Percentiles rank a stretch among this genome's conserved stretches.
Evolutionary conservation across 495 filamentous ascomycete species (phyloP).

Genomic region (Aspergillus bridgeri): DNA sequence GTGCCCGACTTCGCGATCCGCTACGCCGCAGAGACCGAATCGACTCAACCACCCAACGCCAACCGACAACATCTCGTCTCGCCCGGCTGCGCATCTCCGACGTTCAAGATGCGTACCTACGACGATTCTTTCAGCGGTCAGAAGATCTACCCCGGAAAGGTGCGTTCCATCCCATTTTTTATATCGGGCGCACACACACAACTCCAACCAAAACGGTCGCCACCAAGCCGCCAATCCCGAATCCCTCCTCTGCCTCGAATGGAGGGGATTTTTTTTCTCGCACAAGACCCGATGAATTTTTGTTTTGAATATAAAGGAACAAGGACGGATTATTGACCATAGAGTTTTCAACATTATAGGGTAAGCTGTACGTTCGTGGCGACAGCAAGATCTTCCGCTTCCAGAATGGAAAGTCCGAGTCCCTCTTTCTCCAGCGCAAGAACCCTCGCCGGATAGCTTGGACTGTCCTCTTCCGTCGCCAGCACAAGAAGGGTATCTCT

Average conservation of each 20-base stretch:
- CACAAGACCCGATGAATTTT: neutral
- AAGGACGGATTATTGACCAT: slow-evolving; percentile 11
- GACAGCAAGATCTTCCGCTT: slow-evolving; percentile 99
- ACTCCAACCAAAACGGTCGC: slow-evolving; percentile 1
- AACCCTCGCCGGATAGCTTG: slow-evolving; percentile 98
- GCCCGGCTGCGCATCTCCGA: slow-evolving; percentile 47
- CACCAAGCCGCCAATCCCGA: slow-evolving; percentile 1
- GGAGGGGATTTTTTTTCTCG: neutral
- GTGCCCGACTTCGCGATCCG: slow-evolving; percentile 32
- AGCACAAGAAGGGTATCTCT: slow-evolving; percentile 99
- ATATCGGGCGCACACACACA: neutral
- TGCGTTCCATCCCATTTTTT: slow-evolving; percentile 49
- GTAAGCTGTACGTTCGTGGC: slow-evolving; percentile 97
- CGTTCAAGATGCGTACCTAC: slow-evolving; percentile 93
- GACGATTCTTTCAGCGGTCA: slow-evolving; percentile 96
- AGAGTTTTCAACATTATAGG: slow-evolving; percentile 50
- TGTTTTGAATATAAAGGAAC: neutral
- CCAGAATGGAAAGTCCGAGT: slow-evolving; percentile 99
- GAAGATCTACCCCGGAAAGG: slow-evolving; percentile 99
- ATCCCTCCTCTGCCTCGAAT: neutral
- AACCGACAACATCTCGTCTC: slow-evolving; percentile 39
- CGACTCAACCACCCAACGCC: slow-evolving; percentile 50
- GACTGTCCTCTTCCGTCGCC: slow-evolving; percentile 95
- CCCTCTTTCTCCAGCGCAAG: slow-evolving; percentile 99
- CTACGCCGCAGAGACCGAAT: slow-evolving; percentile 42